Base-by-base conservation (phyloP, 371 early-diverging fungal genomes). In the Enterospora canceri region DNA sequence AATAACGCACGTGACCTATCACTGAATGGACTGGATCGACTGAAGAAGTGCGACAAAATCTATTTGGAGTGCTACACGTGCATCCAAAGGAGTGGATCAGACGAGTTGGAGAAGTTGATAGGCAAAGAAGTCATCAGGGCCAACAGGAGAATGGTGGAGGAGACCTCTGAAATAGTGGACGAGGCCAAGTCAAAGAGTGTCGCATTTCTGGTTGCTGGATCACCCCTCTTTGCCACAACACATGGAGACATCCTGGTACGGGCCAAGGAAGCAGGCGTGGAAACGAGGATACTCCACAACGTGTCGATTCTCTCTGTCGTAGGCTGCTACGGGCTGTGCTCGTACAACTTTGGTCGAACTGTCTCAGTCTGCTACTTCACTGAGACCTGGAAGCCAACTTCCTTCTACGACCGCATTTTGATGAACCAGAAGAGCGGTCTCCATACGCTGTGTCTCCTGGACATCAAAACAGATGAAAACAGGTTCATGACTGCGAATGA, bases 21-120 rank as follows among this genome's bases (percentile, higher is more conserved):
- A 24, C 19, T 79, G 31, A 67, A 65, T 30, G 68, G 58, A 18
- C 85, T 95, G 19, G 90, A 94, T 67, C 88, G 91, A 19, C 86
- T 94, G 68, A 85, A 86, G 77, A 77, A 83, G 2, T 87, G 90
- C 73, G 86, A 88, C 63, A 85, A 89, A 47, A 84, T 96, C 40
- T 95, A 93, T 80, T 85, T 95, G 49, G 98, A 98, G 79, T 87
- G 88, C n/a, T 98, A 98, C 84, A 98, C 98, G 15, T 88, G 89
- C 58, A 91, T 93, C 50, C 72, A 67, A 46, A 84, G 92, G 70
- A 85, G 87, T 24, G 72, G 59, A 40, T 70, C 62, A 19, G 28
- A 55, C 29, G 46, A 34, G 33, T 62, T 89, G 85, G 89, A 94
- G 84, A 84, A 82, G 29, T 88, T 88, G 67, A 90, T 92, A 78